Base-by-base conservation (phyloP, 148 eudicot genomes). In the Chenopodium album region DNA sequence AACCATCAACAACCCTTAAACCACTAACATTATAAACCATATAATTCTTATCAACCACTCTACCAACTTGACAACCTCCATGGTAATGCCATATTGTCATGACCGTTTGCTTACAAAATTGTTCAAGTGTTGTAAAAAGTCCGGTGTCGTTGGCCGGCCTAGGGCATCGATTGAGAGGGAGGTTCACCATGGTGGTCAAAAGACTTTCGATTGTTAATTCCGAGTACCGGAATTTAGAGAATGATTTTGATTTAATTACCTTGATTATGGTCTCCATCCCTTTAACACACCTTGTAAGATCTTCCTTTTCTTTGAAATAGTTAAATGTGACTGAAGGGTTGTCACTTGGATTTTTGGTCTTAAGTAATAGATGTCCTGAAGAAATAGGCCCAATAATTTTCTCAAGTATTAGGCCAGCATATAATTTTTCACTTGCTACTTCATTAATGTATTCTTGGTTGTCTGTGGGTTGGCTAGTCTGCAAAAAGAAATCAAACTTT, bases 51-150 rank as follows among this genome's bases (percentile, higher is more conserved):
- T 89, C 88, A 4, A 91, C 91, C 67, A 91, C 93, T 73, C 48
- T 80, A 29, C 87, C 91, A 71, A 91, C 91, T 71, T 86, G 89
- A 19, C 93, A 91, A 2, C 93, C 93, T 0, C 92, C 93, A 71
- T 89, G 91, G n/a, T 89, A 91, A n/a, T 89, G 93, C 91, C 90
- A 91, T 71, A 91, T 89, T n/a, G 93, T 91, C 85, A 86, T 86
- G 0, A 91, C 92, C 1, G 91, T 91, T 60, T 89, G 92, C 76
- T 78, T 85, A 16, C 93, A 91, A 80, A 80, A 90, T 34, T 86
- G 86, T 23, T 84, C 85, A 37, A 88, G 65, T 71, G 78, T 47
- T 1, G 84, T 77, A 46, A 85, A 81, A 31, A 56, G 3, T 2
- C 11, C 84, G 46, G 71, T 59, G 79, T 85, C 82, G 11, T 67